Evolutionary conservation across 2,329 filamentous ascomycete species (phyloP), one percentile per base, ranked within the genome.

Genomic region (Beauveria caledonica): DNA sequence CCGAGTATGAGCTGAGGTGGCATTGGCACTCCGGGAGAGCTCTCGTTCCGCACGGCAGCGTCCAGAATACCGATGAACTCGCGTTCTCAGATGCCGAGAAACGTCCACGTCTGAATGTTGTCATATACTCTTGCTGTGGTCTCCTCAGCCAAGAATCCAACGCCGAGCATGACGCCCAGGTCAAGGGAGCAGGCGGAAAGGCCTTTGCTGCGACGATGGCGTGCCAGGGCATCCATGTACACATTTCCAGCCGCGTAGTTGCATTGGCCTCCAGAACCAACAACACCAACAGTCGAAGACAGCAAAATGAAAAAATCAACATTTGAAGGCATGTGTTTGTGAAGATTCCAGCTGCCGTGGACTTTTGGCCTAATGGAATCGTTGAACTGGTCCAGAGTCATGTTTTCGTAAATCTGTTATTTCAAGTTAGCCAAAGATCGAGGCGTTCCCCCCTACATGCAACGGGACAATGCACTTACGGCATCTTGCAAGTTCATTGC

Each of bases 101-200:
- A 33, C 11, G 13, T 11, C 49, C 27, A 51, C 5, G 27, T 13
- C n/a, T 33, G n/a, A 3, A 36, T 19, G 9, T 51, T 51, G 25
- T 39, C 49, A 11, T 51, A n/a, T 5, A 51, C 29, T 8, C 27
- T 33, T 19, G 8, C 49, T 36, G n/a, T 51, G 9, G 27, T 36
- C 6, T 51, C 29, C 21, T 51, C 49, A 1, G 49, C 49, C 9
- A 51, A 17, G n/a, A 33, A 51, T n/a, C 49, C 49, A 36, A 51
- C 49, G 8, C 49, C 49, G 3, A 33, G n/a, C 27, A 51, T 51
- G 1, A 33, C 21, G 7, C 49, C 49, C 25, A 74, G 76, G 53
- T 70, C 75, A 39, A 75, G 71, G 8, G 76, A 78, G 15, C 27
- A 51, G 13, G 27, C 49, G 8, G 49, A 9, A 8, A 49, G 25